Conservation (phyloP, 768 basidiomycete genomes). For the Krasilnikovozyma curviuscula region DNA sequence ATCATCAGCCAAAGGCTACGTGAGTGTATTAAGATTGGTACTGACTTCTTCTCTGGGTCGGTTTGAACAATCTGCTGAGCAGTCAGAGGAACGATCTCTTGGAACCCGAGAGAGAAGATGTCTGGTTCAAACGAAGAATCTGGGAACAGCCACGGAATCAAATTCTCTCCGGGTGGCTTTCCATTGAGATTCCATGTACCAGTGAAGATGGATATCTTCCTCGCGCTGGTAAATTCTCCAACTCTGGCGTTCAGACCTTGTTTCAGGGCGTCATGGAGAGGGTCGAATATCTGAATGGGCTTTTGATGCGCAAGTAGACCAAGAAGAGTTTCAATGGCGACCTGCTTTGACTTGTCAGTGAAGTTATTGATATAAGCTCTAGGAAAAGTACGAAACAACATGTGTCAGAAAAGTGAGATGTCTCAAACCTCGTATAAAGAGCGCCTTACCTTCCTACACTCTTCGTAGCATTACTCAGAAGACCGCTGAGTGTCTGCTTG, state of each 20-base stretch:
- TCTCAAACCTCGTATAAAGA: background rate
- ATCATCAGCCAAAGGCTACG: background rate
- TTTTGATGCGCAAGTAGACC: slow-evolving; percentile 78
- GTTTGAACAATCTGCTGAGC: slow-evolving; percentile 92
- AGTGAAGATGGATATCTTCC: slow-evolving; percentile 51
- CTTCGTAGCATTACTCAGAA: slow-evolving; percentile 90
- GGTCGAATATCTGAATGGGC: slow-evolving; percentile 80
- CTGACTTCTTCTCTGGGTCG: slow-evolving; percentile 74
- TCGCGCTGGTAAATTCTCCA: slow-evolving; percentile 64
- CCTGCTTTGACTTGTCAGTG: slow-evolving; percentile 82
- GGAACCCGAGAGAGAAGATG: slow-evolving; percentile 75
- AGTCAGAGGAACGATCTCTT: slow-evolving; percentile 95
- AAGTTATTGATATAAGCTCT: slow-evolving; percentile 97
- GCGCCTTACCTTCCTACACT: slow-evolving; percentile 37
- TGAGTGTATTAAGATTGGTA: slow-evolving; percentile 3
- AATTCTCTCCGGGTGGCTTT: slow-evolving; percentile 57
- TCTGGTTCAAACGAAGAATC: slow-evolving; percentile 62
- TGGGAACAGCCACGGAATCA: slow-evolving; percentile 82
- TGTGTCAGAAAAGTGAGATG: background rate
- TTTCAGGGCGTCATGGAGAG: slow-evolving; percentile 72
- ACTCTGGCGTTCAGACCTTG: slow-evolving; percentile 45
- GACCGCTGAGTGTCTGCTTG: slow-evolving; percentile 81
- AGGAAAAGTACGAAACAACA: background rate
- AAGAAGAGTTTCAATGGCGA: slow-evolving; percentile 86
- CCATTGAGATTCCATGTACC: slow-evolving; percentile 98